Base-by-base conservation (phyloP, 2,329 filamentous ascomycete genomes). In the Cercospora sojina region DNA sequence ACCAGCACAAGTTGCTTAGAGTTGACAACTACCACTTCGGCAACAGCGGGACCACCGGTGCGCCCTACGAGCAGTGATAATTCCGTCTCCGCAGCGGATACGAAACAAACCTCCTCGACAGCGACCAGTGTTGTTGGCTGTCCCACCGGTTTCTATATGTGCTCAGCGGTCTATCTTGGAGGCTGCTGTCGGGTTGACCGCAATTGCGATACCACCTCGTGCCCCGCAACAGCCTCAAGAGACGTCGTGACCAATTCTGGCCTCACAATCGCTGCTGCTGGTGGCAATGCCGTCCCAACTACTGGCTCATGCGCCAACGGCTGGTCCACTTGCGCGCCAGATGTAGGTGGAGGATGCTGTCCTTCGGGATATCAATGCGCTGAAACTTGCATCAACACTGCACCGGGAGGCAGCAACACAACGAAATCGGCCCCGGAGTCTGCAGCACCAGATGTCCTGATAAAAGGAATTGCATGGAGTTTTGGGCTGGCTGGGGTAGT, bases 71-170 rank as follows among this genome's bases (percentile, higher is more conserved):
- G 78, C 56, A 67, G 65, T 49, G 67, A 66, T 13, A 62, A 67
- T n/a, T 64, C 69, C 2, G 65, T 71, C 25, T 69, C 67, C 5
- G 64, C 66, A 13, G 68, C 71, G 1, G 64, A 64, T 16, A 69
- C 59, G 12, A 53, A 41, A 20, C 51, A 63, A 27, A 79, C 78
- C 1, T 71, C 75, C 6, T 78, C 79, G 29, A 77, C 82, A 12
- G 76, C 81, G 72, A 32, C 74, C 67, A 55, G 35, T 61, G 70
- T 60, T 35, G 74, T 77, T 8, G 74, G 85, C 72, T 98, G 94
- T 73, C 94, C 94, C 0, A 93, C 90, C 0, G 93, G 93, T 2
- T 98, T 93, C 82, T 98, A 98, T 78, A 90, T 92, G 59, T 98
- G 94, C 79, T 87, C 89, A 2, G 94, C 94, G 1, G 88, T 88